A percentile compares a stretch with the other conserved stretches of the same genome.
Conservation (phyloP, 2,329 filamentous ascomycete species). For the Oidium heveae region DNA sequence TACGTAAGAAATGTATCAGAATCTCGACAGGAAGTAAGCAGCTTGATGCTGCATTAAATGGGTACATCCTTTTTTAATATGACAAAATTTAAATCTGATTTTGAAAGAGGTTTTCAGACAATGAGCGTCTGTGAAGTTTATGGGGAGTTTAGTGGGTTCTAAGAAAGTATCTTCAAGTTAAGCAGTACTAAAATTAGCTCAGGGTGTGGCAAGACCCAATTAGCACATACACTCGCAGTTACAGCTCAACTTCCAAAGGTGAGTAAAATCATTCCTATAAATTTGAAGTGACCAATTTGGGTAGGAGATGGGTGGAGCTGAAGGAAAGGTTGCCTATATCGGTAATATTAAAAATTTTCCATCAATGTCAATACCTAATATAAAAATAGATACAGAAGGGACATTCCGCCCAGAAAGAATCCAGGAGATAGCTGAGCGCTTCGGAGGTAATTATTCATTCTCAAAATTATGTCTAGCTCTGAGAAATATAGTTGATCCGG, state of each 20-base stretch:
- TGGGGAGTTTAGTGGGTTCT: slow-evolving; percentile 26
- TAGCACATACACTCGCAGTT: slow-evolving; percentile 43
- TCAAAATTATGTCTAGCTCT: slow-evolving; percentile 1
- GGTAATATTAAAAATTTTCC: slow-evolving; percentile 16
- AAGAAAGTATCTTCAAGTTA: neutral
- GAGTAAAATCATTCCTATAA: neutral
- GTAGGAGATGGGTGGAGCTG: slow-evolving; percentile 35
- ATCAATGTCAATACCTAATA: neutral
- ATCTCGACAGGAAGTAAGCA: slow-evolving; percentile 47
- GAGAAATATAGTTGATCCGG: slow-evolving; percentile 22
- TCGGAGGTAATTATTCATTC: slow-evolving; percentile 18
- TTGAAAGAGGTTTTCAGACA: slow-evolving; percentile 36
- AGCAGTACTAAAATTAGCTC: neutral
- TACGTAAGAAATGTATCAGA: slow-evolving; percentile 35
- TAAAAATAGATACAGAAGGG: slow-evolving; percentile 26
- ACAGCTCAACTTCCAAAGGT: slow-evolving; percentile 28
- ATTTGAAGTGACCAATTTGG: neutral
- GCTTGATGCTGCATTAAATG: slow-evolving; percentile 37
- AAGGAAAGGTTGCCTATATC: slow-evolving; percentile 45
- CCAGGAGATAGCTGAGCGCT: slow-evolving; percentile 38
- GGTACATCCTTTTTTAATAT: slow-evolving; percentile 17
- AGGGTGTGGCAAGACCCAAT: slow-evolving; percentile 42
- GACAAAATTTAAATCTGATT: neutral
- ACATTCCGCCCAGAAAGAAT: slow-evolving; percentile 44
- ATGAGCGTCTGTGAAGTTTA: slow-evolving; percentile 43